Evolutionary conservation across 306 rosid species (phyloP), one percentile per base, ranked within the genome.

Genomic region (Lathyrus sativus): DNA sequence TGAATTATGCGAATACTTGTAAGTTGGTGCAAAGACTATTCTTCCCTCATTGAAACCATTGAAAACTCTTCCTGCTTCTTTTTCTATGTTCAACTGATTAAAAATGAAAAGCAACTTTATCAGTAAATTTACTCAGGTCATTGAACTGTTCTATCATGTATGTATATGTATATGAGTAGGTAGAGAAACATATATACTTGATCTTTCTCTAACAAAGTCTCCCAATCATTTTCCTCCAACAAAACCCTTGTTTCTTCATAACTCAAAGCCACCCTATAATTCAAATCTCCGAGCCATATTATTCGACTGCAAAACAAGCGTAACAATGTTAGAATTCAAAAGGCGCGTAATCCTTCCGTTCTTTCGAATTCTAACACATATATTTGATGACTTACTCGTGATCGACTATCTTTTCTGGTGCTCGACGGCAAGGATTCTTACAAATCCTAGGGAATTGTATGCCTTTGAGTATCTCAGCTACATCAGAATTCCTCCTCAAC

Each of bases 221-320:
- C 91, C 98, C 98, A 92, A 35, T 90, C 90, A 77, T 80, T 86
- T 2, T 86, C 96, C 66, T 90, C 96, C 82, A 92, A 53, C 38
- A 92, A 65, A 41, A 60, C 70, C 65, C 87, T 82, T 28, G 98
- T 87, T 75, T 88, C 87, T 17, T 92, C 88, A 33, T 92, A 92
- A 78, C 90, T 92, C 90, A 92, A 74, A 29, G 96, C 74, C 75
- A 90, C 81, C 6, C 96, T 82, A 61, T 92, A 92, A 55, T 92
- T 92, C 88, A 92, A 88, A 79, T 92, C 98, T 72, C 98, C 98
- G 1, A 90, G 82, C 98, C 98, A 92, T 58, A 92, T 77, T 71
- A 90, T 74, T 78, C 96, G 93, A 49, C 98, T 92, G 79, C 77
- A 73, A 39, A 57, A 74, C 7, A 60, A 18, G 58, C 28, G 5